Base-by-base conservation (phyloP, 768 basidiomycete genomes). In the Trametes elegans region DNA sequence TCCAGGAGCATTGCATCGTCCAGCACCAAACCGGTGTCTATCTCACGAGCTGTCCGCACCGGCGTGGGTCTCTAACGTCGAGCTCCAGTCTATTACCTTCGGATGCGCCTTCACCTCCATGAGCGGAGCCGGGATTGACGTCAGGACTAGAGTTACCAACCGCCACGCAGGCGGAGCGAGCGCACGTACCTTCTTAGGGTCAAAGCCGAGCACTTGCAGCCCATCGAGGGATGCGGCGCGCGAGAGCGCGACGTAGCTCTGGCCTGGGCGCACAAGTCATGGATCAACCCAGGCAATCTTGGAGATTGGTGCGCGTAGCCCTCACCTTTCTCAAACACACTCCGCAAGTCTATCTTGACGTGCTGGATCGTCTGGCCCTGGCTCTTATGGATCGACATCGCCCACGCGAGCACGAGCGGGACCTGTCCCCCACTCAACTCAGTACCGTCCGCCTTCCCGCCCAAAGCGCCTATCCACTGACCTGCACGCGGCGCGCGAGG, bases 321-420 rank as follows among this genome's bases (percentile, higher is more conserved):
- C 66, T 34, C 43, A 76, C 77, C 79, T 55, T 78, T 79, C 64
- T 80, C 86, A 63, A 88, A 88, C n/a, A 87, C 82, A 34, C 71
- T 76, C 9, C 78, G 76, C 16, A 89, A 77, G 64, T 87, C 84
- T 28, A 88, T 76, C 62, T 79, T 84, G 49, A 87, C 81, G 39
- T 79, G 74, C 39, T 81, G 77, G 39, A 90, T 77, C 0, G 88
- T 89, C 62, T 88, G 85, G 1, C 87, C 88, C 63, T 90, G 88
- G 53, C 79, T 81, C 68, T 90, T 90, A 71, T 90, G 87, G 53
- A 90, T 88, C 2, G 82, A 82, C 74, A 88, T 84, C 0, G 87
- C 86, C 87, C 85, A 90, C 0, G 86, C 83, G 0, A 87, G 77
- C 44, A 90, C 88, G 4, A 95, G 68, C 0, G 89, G 88, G 1